Evolutionary conservation across 352 stramenopile species (phyloP).

Genomic region (Phytophthora cryptogea): DNA sequence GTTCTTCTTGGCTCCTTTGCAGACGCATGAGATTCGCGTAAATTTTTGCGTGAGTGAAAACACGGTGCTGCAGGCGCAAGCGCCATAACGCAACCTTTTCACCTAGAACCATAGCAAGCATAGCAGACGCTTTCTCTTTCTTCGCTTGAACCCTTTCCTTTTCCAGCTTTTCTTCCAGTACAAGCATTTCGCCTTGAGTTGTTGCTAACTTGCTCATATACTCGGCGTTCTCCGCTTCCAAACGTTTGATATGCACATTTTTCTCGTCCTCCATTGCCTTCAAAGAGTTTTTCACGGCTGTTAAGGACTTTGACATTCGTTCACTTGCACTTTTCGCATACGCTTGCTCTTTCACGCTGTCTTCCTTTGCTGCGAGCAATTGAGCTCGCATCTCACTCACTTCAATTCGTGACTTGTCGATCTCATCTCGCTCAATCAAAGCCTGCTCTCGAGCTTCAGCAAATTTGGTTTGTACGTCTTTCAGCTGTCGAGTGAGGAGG

Average conservation of each 20-base stretch:
- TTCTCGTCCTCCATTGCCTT: constrained; percentile 74
- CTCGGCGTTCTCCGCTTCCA: constrained; percentile 52
- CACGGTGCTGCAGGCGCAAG: constrained; percentile 24
- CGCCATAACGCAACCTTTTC: constrained; percentile 23
- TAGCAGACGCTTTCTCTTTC: constrained; percentile 35
- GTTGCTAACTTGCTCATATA: constrained; percentile 63
- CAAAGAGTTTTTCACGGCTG: constrained; percentile 62
- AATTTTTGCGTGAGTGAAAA: constrained; percentile 28
- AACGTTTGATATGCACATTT: constrained; percentile 46
- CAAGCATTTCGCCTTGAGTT: constrained; percentile 58
- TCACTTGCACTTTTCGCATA: constrained; percentile 56
- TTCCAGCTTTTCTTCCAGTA: constrained; percentile 53
- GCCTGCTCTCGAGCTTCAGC: constrained; percentile 57
- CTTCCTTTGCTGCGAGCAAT: constrained; percentile 50
- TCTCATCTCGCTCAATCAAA: constrained; percentile 63
- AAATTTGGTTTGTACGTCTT: constrained; percentile 67
- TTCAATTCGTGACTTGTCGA: constrained; percentile 60
- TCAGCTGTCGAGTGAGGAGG: constrained; percentile 54
- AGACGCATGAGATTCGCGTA: constrained; percentile 1
- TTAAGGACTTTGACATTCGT: constrained; percentile 59
- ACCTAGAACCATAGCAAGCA: constrained; percentile 32
- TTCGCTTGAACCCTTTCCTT: constrained; percentile 34
- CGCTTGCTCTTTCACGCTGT: constrained; percentile 58
- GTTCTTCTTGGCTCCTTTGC: constrained; percentile 10
- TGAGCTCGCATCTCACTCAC: constrained; percentile 50